phyloP scores from a whole-genome alignment of 129 eudicot species.

The Flaveria bidentis region DNA sequence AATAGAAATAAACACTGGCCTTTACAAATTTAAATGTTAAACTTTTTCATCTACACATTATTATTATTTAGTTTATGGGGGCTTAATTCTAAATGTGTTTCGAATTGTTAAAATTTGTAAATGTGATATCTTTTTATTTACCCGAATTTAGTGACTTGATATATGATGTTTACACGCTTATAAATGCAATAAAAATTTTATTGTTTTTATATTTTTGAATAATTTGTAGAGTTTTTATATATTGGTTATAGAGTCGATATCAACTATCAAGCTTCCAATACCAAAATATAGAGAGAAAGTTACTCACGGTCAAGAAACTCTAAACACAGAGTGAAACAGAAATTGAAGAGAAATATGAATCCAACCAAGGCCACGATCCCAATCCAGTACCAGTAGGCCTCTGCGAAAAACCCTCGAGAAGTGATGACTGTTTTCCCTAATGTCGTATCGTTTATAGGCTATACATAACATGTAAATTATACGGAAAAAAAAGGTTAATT shows the following conservation, averaged over 20 bases:
- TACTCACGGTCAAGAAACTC: slow-evolving; percentile 53
- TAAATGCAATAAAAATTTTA: not conserved
- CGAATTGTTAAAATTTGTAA: too few relatives aligned
- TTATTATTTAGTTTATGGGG: not conserved
- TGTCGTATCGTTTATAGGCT: not conserved
- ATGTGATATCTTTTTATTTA: too few relatives aligned
- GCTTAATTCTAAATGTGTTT: too few relatives aligned
- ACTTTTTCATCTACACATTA: not conserved
- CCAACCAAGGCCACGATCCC: slow-evolving; percentile 53
- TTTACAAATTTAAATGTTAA: too few relatives aligned
- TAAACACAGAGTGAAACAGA: slow-evolving; percentile 38
- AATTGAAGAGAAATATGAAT: slow-evolving; percentile 46
- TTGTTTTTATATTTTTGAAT: not conserved
- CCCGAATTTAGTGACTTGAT: not conserved
- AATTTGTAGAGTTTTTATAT: not conserved
- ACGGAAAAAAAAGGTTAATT: not conserved
- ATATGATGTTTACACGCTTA: not conserved
- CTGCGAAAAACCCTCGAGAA: slow-evolving; percentile 57
- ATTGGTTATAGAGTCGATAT: not conserved
- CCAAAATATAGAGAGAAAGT: not conserved
- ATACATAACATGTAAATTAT: not conserved
- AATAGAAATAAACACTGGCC: too few relatives aligned
- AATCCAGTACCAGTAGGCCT: slow-evolving; percentile 72
- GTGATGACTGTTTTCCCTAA: slow-evolving; percentile 38
- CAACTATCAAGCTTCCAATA: not conserved